A percentile compares a stretch with the other conserved stretches of the same genome.
Evolutionary conservation across 2,329 filamentous ascomycete species (phyloP).

Genomic region (Penicillium decumbens): DNA sequence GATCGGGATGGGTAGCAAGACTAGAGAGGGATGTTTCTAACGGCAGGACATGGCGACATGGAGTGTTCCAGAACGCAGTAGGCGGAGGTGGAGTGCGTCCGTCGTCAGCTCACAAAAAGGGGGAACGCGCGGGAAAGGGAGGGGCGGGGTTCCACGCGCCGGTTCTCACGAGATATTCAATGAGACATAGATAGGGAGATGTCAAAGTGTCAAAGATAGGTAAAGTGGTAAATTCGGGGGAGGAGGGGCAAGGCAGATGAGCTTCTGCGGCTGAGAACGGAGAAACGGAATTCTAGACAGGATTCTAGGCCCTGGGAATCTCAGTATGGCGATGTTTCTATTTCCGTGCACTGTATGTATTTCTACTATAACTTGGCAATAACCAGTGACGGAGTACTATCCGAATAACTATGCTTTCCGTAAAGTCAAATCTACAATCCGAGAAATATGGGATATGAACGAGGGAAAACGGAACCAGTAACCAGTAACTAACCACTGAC

Average conservation of each 20-base stretch:
- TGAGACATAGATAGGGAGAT: background rate
- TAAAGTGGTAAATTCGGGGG: background rate
- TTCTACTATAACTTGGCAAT: background rate
- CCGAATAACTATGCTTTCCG: background rate
- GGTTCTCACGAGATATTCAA: background rate
- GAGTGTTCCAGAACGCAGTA: constrained; percentile 25
- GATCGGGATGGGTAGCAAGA: constrained; percentile 1
- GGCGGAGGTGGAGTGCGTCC: constrained; percentile 17
- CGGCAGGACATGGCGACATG: constrained; percentile 17
- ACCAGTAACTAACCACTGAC: background rate
- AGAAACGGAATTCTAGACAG: background rate
- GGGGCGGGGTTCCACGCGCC: constrained; percentile 1
- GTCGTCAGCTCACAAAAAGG: constrained; percentile 25
- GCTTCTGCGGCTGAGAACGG: constrained; percentile 2
- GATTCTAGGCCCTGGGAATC: constrained; percentile 1
- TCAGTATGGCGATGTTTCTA: background rate
- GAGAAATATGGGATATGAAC: background rate
- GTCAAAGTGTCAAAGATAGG: background rate
- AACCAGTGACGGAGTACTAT: background rate
- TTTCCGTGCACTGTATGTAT: background rate
- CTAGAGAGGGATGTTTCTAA: background rate
- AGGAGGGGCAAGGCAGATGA: constrained; percentile 14
- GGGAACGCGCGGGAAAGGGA: constrained; percentile 22
- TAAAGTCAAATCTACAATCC: background rate
- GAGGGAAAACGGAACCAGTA: background rate